Evolutionary conservation across 2,329 filamentous ascomycete genomes (phyloP).

Genomic region (Hypoxylon sp.): DNA sequence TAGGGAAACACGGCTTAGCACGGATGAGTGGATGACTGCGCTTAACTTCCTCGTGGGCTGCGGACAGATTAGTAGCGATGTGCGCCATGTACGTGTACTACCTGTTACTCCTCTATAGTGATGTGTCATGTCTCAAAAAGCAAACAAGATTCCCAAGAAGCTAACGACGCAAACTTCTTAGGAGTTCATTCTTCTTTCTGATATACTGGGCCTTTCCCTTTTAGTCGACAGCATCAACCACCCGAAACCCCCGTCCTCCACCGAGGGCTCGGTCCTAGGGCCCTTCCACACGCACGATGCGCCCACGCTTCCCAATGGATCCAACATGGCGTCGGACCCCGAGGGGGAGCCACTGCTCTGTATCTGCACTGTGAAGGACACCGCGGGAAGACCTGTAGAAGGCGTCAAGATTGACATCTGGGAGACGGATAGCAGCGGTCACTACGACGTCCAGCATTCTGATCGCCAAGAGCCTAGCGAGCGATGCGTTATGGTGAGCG

Average conservation of each 20-base stretch:
- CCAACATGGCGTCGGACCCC: slow-evolving; percentile 76
- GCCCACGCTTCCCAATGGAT: slow-evolving; percentile 68
- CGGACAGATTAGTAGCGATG: slow-evolving; percentile 80
- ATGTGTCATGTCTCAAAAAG: neutral
- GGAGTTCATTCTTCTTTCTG: slow-evolving; percentile 87
- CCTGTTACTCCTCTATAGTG: neutral
- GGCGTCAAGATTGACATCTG: slow-evolving; percentile 84
- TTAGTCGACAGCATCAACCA: slow-evolving; percentile 88
- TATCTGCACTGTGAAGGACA: slow-evolving; percentile 79
- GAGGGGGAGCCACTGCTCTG: slow-evolving; percentile 79
- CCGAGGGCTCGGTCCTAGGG: slow-evolving; percentile 84
- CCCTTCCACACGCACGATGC: slow-evolving; percentile 89
- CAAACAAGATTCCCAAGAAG: neutral
- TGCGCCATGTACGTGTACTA: slow-evolving; percentile 72
- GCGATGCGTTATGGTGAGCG: slow-evolving; percentile 77
- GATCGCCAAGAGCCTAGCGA: slow-evolving; percentile 76
- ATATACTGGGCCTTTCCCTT: slow-evolving; percentile 83
- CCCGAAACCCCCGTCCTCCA: slow-evolving; percentile 78
- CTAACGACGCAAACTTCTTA: slow-evolving; percentile 50
- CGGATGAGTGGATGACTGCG: slow-evolving; percentile 83
- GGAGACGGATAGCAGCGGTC: slow-evolving; percentile 86
- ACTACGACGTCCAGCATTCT: slow-evolving; percentile 85
- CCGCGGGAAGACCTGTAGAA: slow-evolving; percentile 71
- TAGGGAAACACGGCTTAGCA: slow-evolving; percentile 81
- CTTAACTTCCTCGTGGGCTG: slow-evolving; percentile 79